Percentiles rank a stretch among this genome's conserved stretches.
Conservation (phyloP, 2,329 filamentous ascomycete species). For the Aspergillus pseudotamarii region DNA sequence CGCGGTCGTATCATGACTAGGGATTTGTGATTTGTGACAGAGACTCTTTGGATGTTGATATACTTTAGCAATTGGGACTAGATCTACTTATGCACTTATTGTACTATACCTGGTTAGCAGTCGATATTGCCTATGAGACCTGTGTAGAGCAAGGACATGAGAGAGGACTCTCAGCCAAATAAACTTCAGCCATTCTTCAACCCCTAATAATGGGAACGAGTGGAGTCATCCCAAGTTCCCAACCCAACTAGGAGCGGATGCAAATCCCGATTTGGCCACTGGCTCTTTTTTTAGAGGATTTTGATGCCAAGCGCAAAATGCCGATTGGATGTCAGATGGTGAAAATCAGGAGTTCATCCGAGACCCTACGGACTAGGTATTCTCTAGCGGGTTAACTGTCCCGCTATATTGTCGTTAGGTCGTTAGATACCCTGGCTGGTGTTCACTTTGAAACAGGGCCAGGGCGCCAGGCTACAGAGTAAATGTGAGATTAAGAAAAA, state of each 20-base stretch:
- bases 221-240: not conserved
- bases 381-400: not conserved
- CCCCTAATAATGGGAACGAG: not conserved
- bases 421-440: not conserved
- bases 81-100: not conserved
- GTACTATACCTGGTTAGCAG: not conserved
- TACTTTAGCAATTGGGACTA: no score
- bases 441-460: slow-evolving; percentile 6
- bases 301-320: not conserved
- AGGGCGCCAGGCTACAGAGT: not conserved
- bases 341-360: not conserved
- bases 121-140: not conserved
- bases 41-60: no score
- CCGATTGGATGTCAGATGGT: not conserved
- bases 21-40: not conserved
- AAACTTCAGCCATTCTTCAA: not conserved
- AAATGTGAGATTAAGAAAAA: not conserved
- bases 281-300: not conserved
- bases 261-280: not conserved
- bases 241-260: not conserved
- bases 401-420: not conserved
- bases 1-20: not conserved
- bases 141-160: not conserved
- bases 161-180: no score
- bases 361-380: not conserved